A percentile compares a stretch with the other conserved stretches of the same genome.
These are phyloP conservation scores for Styphnolobium japonicum DNA, from an alignment of 306 rosid species.

Conservation along the genomic window DNA sequence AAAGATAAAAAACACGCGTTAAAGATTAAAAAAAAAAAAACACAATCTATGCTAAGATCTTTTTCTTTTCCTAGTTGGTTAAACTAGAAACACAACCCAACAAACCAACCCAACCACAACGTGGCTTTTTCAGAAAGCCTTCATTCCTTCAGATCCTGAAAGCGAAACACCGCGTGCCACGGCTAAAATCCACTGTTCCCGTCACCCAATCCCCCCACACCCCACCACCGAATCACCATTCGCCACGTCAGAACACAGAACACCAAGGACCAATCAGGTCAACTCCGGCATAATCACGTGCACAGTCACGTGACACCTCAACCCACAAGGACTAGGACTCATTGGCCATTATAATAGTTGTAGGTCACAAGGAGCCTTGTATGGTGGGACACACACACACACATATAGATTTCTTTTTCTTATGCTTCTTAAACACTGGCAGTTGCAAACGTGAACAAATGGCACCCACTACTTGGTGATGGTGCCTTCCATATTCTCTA, in stretches of 20 bases:
- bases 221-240: background rate
- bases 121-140: background rate
- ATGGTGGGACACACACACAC: no score
- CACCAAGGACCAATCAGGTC: no score
- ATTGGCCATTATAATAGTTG: no score
- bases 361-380: background rate
- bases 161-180: background rate
- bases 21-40: no score
- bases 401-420: no score
- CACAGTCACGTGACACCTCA: no score
- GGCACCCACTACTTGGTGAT: background rate
- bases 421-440: no score
- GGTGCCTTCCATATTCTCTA: background rate
- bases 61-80: no score
- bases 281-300: background rate
- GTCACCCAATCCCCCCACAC: background rate
- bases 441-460: constrained; percentile 38
- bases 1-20: no score
- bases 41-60: no score
- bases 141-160: no score
- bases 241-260: background rate
- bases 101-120: background rate
- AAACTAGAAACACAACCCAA: background rate
- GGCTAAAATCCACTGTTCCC: background rate
- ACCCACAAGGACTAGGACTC: no score